phyloP scores from a whole-genome alignment of 2,329 filamentous ascomycete genomes.

The Claviceps citrina region DNA sequence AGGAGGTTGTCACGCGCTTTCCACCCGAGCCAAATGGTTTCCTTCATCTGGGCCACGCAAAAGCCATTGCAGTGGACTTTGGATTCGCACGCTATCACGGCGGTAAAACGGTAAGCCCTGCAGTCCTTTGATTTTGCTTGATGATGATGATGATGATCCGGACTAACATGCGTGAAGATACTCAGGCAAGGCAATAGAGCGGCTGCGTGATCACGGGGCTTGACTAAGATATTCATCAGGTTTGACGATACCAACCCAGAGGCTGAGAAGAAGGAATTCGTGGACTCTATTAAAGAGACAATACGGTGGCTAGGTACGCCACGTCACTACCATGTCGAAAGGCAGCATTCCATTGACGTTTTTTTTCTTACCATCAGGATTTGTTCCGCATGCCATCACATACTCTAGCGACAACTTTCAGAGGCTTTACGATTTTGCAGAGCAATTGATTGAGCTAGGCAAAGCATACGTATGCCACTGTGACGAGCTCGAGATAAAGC shows the following conservation, averaged over 20 bases:
- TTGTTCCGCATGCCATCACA: slow-evolving; percentile 38
- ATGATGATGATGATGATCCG: too few relatives aligned
- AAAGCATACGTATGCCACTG: slow-evolving; percentile 49
- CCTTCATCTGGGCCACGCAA: slow-evolving; percentile 83
- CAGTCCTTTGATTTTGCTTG: too few relatives aligned
- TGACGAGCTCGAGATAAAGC: too few relatives aligned
- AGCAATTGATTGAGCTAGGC: slow-evolving; percentile 57
- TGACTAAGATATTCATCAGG: slow-evolving; percentile 18
- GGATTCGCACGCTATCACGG: slow-evolving; percentile 63
- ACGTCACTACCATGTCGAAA: too few relatives aligned
- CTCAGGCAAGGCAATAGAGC: too few relatives aligned
- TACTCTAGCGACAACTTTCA: slow-evolving; percentile 81
- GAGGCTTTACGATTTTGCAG: slow-evolving; percentile 66
- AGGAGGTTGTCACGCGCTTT: slow-evolving; percentile 53
- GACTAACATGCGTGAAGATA: too few relatives aligned
- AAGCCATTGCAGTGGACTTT: slow-evolving; percentile 93
- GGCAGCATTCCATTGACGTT: too few relatives aligned
- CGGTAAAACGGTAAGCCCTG: too few relatives aligned
- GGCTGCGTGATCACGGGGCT: too few relatives aligned
- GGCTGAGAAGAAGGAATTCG: slow-evolving; percentile 80
- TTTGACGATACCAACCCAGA: slow-evolving; percentile 96
- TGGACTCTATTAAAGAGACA: slow-evolving; percentile 72
- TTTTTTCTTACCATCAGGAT: slow-evolving; percentile 39
- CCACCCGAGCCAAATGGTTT: slow-evolving; percentile 85
- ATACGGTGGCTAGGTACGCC: slow-evolving; percentile 46